These are phyloP conservation scores for Fonsecaea erecta DNA, from an alignment of 2,329 filamentous ascomycete genomes.

Conservation along the genomic window DNA sequence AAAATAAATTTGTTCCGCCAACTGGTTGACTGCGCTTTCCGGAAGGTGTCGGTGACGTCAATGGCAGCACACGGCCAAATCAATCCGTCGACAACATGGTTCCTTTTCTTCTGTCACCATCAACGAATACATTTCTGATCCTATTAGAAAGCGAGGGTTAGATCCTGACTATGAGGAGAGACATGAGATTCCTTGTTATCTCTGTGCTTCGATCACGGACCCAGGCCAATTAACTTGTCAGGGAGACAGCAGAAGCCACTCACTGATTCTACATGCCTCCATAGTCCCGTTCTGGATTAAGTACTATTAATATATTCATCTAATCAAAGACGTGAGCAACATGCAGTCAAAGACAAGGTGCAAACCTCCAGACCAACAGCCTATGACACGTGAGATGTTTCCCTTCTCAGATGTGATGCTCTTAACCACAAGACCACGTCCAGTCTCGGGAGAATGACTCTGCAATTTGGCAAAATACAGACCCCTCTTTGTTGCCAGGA, in stretches of 20 bases:
- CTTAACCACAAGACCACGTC: background rate
- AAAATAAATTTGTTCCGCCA: constrained; percentile 1
- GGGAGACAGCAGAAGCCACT: background rate
- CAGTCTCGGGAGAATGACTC: background rate
- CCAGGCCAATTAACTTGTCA: background rate
- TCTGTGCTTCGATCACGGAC: background rate
- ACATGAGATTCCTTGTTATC: background rate
- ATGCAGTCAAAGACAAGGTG: background rate
- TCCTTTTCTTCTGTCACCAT: too few species aligned
- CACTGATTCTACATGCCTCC: background rate
- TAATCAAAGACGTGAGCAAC: background rate
- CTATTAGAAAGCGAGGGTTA: too few species aligned
- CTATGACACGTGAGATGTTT: background rate
- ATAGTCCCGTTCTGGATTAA: background rate
- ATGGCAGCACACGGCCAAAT: background rate
- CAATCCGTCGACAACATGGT: background rate
- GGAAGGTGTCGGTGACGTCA: constrained; percentile 22
- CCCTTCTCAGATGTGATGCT: background rate
- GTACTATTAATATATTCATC: background rate
- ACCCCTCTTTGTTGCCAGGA: background rate
- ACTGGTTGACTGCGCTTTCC: background rate
- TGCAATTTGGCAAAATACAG: background rate
- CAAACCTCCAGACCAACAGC: background rate
- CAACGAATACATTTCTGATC: too few species aligned
- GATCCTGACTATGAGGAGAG: background rate